Percentiles rank a stretch among this genome's conserved stretches.
phyloP scores from a whole-genome alignment of 2,329 filamentous ascomycete genomes.

The Ophiognomonia clavigignenti-juglandacearum region DNA sequence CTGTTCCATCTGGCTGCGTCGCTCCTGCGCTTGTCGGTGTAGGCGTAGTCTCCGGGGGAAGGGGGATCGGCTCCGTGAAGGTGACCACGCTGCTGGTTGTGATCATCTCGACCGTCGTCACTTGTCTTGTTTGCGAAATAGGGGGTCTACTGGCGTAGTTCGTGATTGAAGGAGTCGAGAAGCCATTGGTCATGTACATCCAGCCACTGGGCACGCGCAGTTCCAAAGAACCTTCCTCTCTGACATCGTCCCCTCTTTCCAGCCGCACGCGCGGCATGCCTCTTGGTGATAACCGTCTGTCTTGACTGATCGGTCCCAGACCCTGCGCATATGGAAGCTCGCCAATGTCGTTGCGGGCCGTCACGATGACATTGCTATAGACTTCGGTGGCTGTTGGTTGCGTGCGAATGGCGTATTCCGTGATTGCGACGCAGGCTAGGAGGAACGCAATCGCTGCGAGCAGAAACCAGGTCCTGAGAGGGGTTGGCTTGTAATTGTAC shows the following conservation, averaged over 20 bases:
- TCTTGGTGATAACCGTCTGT: neutral
- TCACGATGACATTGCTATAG: neutral
- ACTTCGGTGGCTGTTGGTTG: neutral
- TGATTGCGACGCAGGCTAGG: neutral
- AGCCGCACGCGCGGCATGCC: neutral
- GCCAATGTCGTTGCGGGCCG: neutral
- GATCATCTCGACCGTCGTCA: too few species aligned
- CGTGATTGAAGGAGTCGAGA: too few species aligned
- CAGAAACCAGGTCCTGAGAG: slow-evolving; percentile 5
- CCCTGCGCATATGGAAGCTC: neutral
- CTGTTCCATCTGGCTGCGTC: neutral
- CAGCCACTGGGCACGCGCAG: neutral
- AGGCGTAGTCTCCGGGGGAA: neutral
- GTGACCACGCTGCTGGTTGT: too few species aligned
- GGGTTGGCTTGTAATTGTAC: slow-evolving; percentile 4
- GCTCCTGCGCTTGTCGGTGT: too few species aligned
- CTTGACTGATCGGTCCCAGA: neutral
- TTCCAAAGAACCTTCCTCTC: neutral
- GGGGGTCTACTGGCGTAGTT: too few species aligned
- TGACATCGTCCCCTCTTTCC: neutral
- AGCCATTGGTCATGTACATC: neutral
- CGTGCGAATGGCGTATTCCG: slow-evolving; percentile 4
- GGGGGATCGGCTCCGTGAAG: neutral
- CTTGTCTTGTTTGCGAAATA: too few species aligned
- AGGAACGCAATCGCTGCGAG: neutral